A percentile compares a stretch with the other conserved stretches of the same genome.
Evolutionary conservation across 2,329 filamentous ascomycete genomes (phyloP).

Genomic region (Furcasterigmium sp.): DNA sequence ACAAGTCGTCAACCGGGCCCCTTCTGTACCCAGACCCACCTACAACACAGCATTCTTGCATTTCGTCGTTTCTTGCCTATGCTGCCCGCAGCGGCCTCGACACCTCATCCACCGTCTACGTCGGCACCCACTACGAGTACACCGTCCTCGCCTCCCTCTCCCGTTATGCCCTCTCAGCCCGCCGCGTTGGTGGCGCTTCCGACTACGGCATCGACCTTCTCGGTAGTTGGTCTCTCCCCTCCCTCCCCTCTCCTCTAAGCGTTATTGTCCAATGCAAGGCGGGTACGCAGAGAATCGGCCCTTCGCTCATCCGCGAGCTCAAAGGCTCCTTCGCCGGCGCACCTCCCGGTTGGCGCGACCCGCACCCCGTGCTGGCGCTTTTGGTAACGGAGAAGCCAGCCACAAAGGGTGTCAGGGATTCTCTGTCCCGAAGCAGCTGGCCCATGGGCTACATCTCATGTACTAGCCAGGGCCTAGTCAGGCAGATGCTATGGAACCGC

Average conservation of each 20-base stretch:
- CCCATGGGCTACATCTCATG: slow-evolving; percentile 70
- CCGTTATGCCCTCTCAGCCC: slow-evolving; percentile 58
- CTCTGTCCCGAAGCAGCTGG: slow-evolving; percentile 59
- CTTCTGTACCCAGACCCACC: slow-evolving; percentile 39
- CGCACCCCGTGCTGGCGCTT: slow-evolving; percentile 58
- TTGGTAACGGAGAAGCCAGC: slow-evolving; percentile 65
- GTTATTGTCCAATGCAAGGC: slow-evolving; percentile 67
- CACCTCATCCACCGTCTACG: slow-evolving; percentile 52
- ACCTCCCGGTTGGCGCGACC: slow-evolving; percentile 65
- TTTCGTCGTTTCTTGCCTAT: slow-evolving; percentile 61
- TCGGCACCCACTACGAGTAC: slow-evolving; percentile 77
- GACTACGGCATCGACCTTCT: slow-evolving; percentile 73
- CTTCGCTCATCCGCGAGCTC: slow-evolving; percentile 64
- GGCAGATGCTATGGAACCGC: slow-evolving; percentile 70
- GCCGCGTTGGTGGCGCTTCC: slow-evolving; percentile 58
- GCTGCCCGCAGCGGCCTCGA: slow-evolving; percentile 52
- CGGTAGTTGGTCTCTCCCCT: slow-evolving; percentile 61
- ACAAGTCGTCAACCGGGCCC: background rate
- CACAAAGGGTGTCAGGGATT: slow-evolving; percentile 73
- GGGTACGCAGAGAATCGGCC: slow-evolving; percentile 43
- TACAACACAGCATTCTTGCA: slow-evolving; percentile 52
- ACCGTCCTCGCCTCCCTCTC: slow-evolving; percentile 51
- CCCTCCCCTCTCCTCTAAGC: slow-evolving; percentile 24
- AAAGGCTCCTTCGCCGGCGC: slow-evolving; percentile 73
- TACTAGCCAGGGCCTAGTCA: slow-evolving; percentile 48